Evolutionary conservation across 2,329 filamentous ascomycete genomes (phyloP), one percentile per base, ranked within the genome.

Genomic region (Fusarium metavorans): DNA sequence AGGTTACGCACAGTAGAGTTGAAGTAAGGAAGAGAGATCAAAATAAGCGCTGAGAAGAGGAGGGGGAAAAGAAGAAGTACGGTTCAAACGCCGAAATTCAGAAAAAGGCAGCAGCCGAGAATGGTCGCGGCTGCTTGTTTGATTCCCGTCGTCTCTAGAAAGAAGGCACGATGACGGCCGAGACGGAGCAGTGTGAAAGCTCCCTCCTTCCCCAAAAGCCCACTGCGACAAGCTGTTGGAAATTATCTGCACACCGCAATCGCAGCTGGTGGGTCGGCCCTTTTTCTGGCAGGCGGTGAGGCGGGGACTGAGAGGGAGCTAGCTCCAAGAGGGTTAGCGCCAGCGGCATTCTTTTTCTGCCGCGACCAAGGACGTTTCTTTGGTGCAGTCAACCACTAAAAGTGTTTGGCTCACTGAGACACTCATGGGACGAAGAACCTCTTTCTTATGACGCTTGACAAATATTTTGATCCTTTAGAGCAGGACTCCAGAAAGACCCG

Each of bases 331-430:
- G 23, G 64, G 27, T 56, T 75, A 76, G 73, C 56, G 56, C 1
- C 2, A 3, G 35, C 45, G 50, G 27, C 48, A 70, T 58, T 76
- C 71, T 74, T 79, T 76, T 78, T 78, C 76, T 78, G 77, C 77
- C 76, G 11, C 52, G 14, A 20, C 54, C 54, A 61, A 68, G 65
- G 27, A 27, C 48, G 52, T 74, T 64, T 67, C 65, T 62, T 45
- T 35, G 56, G 54, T 41, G 61, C 63, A 63, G 50, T 16, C 45
- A 32, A 68, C 35, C 50, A 56, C 57, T 48, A 72, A 65, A 41
- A 50, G 57, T 57, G 54, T 45, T 32, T 54, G 13, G 18, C 3
- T 48, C 54, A 20, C 32, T 39, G 50, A 23, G 37, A 37, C 27
- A 58, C 32, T 23, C 50, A 27, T 63, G 45, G 37, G 23, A 43